These are phyloP conservation scores for Erodium moschatum DNA, from an alignment of 441 rosid species.

Conservation along the genomic window DNA sequence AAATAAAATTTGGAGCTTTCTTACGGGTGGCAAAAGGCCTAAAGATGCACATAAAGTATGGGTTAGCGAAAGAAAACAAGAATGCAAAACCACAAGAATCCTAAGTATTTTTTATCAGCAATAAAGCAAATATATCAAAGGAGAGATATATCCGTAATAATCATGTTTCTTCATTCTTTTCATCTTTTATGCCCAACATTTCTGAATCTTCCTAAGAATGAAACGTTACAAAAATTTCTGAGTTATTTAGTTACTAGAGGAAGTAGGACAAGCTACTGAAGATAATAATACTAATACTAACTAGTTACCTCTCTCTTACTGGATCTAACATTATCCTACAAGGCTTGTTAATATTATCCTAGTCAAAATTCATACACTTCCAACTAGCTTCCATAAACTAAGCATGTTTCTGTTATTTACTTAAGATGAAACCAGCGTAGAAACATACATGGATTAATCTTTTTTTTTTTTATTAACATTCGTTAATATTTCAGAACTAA, in stretches of 20 bases:
- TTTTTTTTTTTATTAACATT: neutral
- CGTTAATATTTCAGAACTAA: neutral
- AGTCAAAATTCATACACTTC: neutral
- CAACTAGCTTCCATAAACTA: neutral
- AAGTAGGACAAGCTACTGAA: neutral
- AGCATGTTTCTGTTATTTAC: neutral
- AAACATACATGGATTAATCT: neutral
- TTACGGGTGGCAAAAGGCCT: neutral
- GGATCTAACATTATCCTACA: neutral
- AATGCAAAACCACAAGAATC: neutral
- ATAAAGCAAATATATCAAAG: too few relatives aligned
- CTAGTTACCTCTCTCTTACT: neutral
- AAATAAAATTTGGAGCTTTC: neutral
- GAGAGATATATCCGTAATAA: neutral
- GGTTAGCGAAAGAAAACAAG: neutral
- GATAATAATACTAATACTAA: neutral
- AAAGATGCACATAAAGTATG: neutral
- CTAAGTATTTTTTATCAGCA: too few relatives aligned
- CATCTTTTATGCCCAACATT: neutral
- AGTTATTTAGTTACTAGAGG: conserved; percentile 2
- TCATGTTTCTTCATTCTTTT: neutral
- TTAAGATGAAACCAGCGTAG: neutral
- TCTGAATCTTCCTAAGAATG: neutral
- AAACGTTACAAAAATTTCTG: neutral
- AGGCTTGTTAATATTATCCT: neutral